Evolutionary conservation across 1,284 basidiomycete genomes (phyloP), one percentile per base, ranked within the genome.

Genomic region (Schizophyllum commune): DNA sequence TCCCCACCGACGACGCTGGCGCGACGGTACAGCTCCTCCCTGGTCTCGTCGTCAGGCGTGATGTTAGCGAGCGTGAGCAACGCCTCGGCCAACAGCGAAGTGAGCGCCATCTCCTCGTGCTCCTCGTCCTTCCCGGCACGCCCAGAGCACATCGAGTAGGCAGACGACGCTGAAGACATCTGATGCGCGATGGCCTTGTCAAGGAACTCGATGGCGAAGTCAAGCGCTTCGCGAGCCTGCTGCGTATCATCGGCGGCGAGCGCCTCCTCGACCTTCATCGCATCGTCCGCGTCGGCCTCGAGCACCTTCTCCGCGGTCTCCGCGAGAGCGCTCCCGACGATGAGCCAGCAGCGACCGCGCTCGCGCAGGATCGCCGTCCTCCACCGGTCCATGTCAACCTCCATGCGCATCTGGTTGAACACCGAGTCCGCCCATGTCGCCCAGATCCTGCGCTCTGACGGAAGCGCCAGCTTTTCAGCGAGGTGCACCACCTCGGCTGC

Each of bases 391-490:
- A 76, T 74, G 61, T 78, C 77, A 19, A 73, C 77, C 69, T 83
- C 81, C 75, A 81, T 78, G 68, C 78, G 77, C 79, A 86, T 83
- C 74, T 85, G 83, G 53, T 74, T 74, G 65, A 85, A 80, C 8
- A 85, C 76, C 1, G 77, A 75, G 65, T 85, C 83, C 1, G 83
- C 83, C 80, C 82, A 85, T 0, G 67, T 63, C 0, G 82, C 83
- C 83, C 84, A 86, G 56, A 75, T 73, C 58, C 76, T 73, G 52
- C 84, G 74, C 62, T 82, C 76, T 1, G 73, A 64, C 0, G 78
- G 68, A 2, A 67, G 59, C 0, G 75, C 68, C 20, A 86, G 71
- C 56, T 81, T 82, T 65, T 85, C 83, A 0, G 83, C 77, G 27
- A 85, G 73, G 52, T 78, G 72, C 15, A 86, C 72, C 9, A 86